phyloP scores from a whole-genome alignment of 176 grass and related monocot species.

The Pontederia crassipes region DNA sequence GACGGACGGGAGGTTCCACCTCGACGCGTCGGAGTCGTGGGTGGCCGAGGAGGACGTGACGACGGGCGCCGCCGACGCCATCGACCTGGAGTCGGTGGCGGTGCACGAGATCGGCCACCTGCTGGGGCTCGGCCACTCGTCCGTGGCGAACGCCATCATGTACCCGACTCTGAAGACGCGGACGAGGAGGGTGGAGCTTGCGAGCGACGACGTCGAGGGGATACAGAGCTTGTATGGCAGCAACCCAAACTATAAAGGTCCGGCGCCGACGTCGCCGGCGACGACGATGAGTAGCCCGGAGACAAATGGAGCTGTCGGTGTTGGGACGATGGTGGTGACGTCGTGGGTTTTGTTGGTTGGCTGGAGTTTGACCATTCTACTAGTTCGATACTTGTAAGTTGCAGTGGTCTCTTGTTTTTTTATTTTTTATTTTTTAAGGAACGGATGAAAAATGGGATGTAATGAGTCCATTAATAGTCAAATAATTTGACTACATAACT shows the following conservation, averaged over 20 bases:
- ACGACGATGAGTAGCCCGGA: constrained; percentile 33
- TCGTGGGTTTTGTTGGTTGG: background rate
- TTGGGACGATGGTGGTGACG: background rate
- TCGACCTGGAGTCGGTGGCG: constrained; percentile 37
- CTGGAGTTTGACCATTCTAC: constrained; percentile 4
- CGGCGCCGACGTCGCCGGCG: constrained; percentile 19
- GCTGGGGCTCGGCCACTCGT: constrained; percentile 71
- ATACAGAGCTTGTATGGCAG: constrained; percentile 68
- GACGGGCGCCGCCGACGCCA: constrained; percentile 25
- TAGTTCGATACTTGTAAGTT: constrained; percentile 11
- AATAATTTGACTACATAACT: too few species aligned
- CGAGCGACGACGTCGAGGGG: constrained; percentile 47
- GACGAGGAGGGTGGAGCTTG: constrained; percentile 61
- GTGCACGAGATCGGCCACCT: constrained; percentile 98
- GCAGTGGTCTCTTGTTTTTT: too few species aligned
- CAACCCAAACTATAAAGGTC: constrained; percentile 65
- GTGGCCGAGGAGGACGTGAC: constrained; percentile 41
- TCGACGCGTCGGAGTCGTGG: constrained; percentile 81
- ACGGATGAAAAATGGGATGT: too few species aligned
- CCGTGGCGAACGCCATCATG: constrained; percentile 52
- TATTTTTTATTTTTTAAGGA: too few species aligned
- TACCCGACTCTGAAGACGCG: constrained; percentile 55
- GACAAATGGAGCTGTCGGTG: constrained; percentile 26
- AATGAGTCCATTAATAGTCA: too few species aligned
- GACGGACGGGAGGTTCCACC: constrained; percentile 67